Conservation (phyloP, 441 rosid genomes). For the Adansonia madagascariensis region DNA sequence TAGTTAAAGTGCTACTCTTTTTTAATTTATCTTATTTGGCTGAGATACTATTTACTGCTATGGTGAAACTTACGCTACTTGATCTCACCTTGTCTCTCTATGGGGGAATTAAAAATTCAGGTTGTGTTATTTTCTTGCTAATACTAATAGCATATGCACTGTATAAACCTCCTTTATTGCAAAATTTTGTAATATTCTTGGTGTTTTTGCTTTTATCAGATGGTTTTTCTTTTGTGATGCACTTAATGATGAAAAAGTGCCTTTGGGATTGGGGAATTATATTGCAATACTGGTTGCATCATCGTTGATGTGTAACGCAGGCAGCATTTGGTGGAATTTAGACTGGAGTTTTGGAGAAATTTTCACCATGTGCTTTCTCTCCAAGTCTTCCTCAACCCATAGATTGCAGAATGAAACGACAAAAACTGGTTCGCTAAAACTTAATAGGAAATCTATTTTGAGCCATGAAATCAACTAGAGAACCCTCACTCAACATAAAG, state of each 20-base stretch:
- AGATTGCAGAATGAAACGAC: too few species aligned
- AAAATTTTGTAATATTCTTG: constrained; percentile 27
- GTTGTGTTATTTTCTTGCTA: constrained; percentile 31
- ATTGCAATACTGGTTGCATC: background rate
- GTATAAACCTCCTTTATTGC: constrained; percentile 16
- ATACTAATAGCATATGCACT: constrained; percentile 30
- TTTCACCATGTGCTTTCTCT: too few species aligned
- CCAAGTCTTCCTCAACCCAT: too few species aligned
- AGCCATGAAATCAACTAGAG: too few species aligned
- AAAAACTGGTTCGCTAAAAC: too few species aligned
- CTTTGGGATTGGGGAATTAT: background rate
- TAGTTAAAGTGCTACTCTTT: background rate
- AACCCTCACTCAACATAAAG: background rate
- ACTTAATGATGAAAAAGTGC: background rate
- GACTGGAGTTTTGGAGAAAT: too few species aligned
- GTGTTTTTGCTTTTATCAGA: background rate
- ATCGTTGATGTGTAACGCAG: background rate
- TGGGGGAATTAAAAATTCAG: constrained; percentile 24
- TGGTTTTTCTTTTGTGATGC: background rate
- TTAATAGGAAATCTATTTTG: too few species aligned
- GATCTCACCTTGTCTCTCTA: background rate
- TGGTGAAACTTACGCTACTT: constrained; percentile 3
- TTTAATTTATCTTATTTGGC: background rate
- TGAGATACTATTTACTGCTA: background rate
- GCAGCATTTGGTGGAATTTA: too few species aligned